Evolutionary conservation across 2,329 filamentous ascomycete species (phyloP), one percentile per base, ranked within the genome.

Genomic region (Thermothelomyces thermophilus): DNA sequence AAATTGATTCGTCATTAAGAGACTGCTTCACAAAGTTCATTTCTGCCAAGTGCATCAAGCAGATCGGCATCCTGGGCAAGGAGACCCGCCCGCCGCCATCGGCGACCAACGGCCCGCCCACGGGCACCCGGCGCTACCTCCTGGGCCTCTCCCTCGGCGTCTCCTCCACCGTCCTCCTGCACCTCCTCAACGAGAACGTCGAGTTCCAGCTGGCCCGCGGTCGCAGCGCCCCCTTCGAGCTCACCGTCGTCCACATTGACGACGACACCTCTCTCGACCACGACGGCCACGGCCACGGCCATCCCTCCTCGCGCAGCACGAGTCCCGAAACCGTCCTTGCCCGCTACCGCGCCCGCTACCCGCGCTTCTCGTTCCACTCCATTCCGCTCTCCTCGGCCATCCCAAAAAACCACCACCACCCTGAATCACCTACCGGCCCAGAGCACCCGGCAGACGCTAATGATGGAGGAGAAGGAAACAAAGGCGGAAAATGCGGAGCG

Each of bases 131-230:
- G 63, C 62, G 64, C 28, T 78, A 95, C 41, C 71, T 95, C 16
- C 71, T 95, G 17, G 88, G 90, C 5, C 71, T 96, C 1, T 95
- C 90, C 0, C 84, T 89, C 60, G 91, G 93, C 0, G 73, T 86
- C 1, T 93, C 87, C 1, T 97, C 91, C 0, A 76, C 86, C 13
- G 79, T 82, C 13, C 73, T 98, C 37, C 73, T 95, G 26, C 79
- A 91, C 60, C 75, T 95, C 19, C 72, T 97, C 47, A 79, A 87
- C 65, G 71, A 76, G 53, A 86, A 89, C 62, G 73, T 86, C 40
- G 73, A 78, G 56, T 77, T 75, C 47, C 85, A 91, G 64, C 73
- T 77, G 35, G 72, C 75, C 37, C 83, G 80, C 52, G 82, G 81
- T 58, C 79, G 80, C 4, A 77, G 82, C 45, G 70, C 79, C 4